Base-by-base conservation (phyloP, 169 alveolate species). In the Plasmodium coatneyi region DNA sequence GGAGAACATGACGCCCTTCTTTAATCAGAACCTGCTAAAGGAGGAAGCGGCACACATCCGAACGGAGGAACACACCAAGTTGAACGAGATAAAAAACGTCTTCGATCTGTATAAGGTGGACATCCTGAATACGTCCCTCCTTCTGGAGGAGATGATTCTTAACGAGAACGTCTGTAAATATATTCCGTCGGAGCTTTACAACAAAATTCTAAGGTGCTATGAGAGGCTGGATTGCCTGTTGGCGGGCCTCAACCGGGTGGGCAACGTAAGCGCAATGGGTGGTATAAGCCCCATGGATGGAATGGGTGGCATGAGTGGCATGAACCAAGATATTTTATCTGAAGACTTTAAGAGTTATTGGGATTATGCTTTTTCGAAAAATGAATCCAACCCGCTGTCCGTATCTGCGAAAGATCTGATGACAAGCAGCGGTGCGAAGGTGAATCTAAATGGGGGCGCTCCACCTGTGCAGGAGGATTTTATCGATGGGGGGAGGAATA, bases 281-380 rank as follows among this genome's bases (percentile, higher is more conserved):
- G 74, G 74, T 60, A 0, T 60, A 25, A 60, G 14, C 14, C 14
- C 32, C 22, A n/a, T 56, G 72, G 72, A 4, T 56, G 72, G 52
- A 0, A 1, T 56, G 36, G 28, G 22, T 3, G 71, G 43, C 36
- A 9, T 80, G 39, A 46, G 14, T 16, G 71, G 70, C 60, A 34
- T 28, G 49, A 80, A 89, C 71, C 49, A 60, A 28, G 82, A 41
- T 19, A 36, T 78, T 19, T 41, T 89, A 36, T 89, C 70, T 39
- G 94, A 89, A 39, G 90, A 89, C 30, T 79, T 89, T n/a, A 89
- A 60, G 46, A 80, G 49, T 49, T 89, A 89, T 34, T 89, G 94
- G 94, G 94, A 89, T 16, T 16, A 25, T 19, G 70, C 84, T 0
- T 78, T 84, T 34, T 46, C 86, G 60, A 84, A 84, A 30, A 70